Base-by-base conservation (phyloP, 306 rosid genomes). In the Geum urbanum region DNA sequence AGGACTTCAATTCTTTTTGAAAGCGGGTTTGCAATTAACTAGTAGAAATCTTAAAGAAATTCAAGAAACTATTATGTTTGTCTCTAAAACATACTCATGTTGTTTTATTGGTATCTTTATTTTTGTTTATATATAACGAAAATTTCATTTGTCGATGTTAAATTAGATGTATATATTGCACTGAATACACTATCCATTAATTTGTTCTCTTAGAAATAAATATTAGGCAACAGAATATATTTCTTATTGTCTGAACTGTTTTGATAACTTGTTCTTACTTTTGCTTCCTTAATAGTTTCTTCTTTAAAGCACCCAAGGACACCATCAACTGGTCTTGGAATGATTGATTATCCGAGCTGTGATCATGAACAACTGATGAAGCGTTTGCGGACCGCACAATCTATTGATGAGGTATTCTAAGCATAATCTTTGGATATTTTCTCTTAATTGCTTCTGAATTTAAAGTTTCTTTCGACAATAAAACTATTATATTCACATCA, bases 301-400 rank as follows among this genome's bases (percentile, higher is more conserved):
- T n/a, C 71, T 52, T 54, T 83, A 84, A 85, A 81, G 84, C 88
- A 83, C 77, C 45, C 89, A 61, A 81, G 86, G 79, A 43, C 65
- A 53, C 37, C 85, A 22, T 71, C 79, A 66, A 78, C 73, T 74
- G 76, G 82, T 72, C 77, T 79, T 71, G 88, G 86, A 72, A 70
- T 83, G 78, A 65, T 79, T 74, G 92, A 85, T 57, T 81, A 75
- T 71, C 82, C 70, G 73, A 74, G 69, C 49, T 39, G 53, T 11
- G 88, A 83, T 49, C 80, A 80, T 2, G 85, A 81, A 62, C 90
- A 79, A 69, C 68, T 81, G 24, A 59, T 71, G 77, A 87, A 83
- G 79, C 85, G 86, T 12, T 65, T 87, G 75, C 85, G 85, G 18
- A 32, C 89, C 27, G 66, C 80, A 69, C 86, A 77, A 63, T 71